Evolutionary conservation across 208 protist species (phyloP).

Genomic region (Willaertia magna): DNA sequence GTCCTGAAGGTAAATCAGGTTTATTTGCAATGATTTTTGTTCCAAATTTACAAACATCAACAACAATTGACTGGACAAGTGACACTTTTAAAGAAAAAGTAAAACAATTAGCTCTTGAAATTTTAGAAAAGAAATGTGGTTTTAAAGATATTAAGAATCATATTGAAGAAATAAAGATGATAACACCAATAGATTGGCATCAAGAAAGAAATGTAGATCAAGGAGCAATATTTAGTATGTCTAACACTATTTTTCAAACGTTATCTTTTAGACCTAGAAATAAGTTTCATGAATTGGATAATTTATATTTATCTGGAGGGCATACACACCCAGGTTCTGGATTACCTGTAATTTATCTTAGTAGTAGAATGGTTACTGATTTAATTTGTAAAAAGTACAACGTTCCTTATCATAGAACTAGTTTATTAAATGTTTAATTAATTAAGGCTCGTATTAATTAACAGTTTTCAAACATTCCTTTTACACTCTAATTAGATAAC

Average conservation of each 20-base stretch:
- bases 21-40: neutral
- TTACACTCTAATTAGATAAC: no score
- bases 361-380: conserved; percentile 12
- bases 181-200: neutral
- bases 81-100: neutral
- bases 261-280: neutral
- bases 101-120: neutral
- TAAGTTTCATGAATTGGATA: neutral
- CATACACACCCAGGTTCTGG: neutral
- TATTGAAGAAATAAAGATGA: neutral
- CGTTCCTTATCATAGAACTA: neutral
- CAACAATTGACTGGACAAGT: neutral
- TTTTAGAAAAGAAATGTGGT: neutral
- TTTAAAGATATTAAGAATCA: neutral
- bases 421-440: no score
- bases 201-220: neutral
- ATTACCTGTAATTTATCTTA: neutral
- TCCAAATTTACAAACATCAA: neutral
- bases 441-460: no score
- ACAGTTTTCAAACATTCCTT: no score
- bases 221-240: neutral
- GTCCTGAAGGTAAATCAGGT: neutral
- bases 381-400: neutral
- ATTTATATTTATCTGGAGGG: neutral
- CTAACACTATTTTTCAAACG: neutral